Percentiles rank a stretch among this genome's conserved stretches.
These are phyloP conservation scores for Phanerochaete carnosa DNA, from an alignment of 768 basidiomycete genomes.

Conservation along the genomic window DNA sequence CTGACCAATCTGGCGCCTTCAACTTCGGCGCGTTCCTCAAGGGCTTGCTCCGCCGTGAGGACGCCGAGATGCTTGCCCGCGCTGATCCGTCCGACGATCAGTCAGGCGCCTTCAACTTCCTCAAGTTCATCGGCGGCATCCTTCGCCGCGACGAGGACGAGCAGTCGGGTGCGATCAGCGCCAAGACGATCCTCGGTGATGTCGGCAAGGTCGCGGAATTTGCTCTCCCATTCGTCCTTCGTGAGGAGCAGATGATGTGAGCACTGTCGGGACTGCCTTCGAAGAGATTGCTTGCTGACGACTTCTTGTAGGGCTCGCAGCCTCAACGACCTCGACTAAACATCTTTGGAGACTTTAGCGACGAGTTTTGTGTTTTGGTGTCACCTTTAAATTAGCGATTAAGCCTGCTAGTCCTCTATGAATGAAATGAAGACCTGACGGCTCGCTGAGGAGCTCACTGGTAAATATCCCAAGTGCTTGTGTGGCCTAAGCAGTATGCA, in stretches of 20 bases:
- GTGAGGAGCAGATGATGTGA: not conserved
- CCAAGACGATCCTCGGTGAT: not conserved
- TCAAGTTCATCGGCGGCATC: no score
- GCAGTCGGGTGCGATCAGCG: not conserved
- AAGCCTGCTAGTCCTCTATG: not conserved
- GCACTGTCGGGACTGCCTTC: not conserved
- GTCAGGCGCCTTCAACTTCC: not conserved
- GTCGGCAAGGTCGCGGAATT: not conserved
- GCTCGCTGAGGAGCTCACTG: not conserved
- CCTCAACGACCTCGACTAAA: slow-evolving; percentile 6
- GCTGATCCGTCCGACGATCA: no score
- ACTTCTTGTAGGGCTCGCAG: slow-evolving; percentile 1
- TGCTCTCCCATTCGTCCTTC: not conserved
- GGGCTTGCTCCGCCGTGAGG: not conserved
- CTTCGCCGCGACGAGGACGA: no score
- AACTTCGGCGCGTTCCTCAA: not conserved
- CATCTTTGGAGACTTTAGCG: not conserved
- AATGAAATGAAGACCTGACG: not conserved
- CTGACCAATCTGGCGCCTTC: slow-evolving; percentile 3
- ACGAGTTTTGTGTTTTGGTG: not conserved
- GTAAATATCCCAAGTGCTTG: no score
- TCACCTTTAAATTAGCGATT: not conserved
- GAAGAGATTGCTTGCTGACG: not conserved
- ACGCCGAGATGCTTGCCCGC: no score
- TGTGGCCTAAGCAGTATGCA: no score